Base-by-base conservation (phyloP, 495 filamentous ascomycete genomes). In the Penicillium turbatum region DNA sequence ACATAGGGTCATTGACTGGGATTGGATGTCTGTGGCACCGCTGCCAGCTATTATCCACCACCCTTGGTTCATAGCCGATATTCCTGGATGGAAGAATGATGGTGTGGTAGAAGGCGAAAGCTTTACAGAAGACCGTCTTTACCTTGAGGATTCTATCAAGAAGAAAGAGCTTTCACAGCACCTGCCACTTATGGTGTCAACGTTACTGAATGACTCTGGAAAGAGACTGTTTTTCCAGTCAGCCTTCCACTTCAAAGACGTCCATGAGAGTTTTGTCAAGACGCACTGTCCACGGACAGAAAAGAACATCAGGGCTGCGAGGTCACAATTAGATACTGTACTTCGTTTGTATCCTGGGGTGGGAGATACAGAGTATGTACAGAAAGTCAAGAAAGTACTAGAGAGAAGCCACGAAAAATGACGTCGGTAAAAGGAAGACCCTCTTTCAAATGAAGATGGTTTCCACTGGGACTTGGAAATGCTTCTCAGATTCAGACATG, bases 1-100 rank as follows among this genome's bases (percentile, higher is more conserved):
- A 35, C 29, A 55, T 38, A 62, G 59, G 47, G 52, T 62, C 10
- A 56, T 59, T 47, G 59, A 62, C 26, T 59, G 59, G 59, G 48
- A 46, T 27, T 56, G 48, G 47, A 46, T 56, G 15, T 47, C 3
- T 35, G 19, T 27, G 10, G 47, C 54, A 15, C 47, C 47, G 5
- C 44, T 56, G 9, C 54, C 54, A 27, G 48, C 54, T 5, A 29
- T 56, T 21, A 56, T 56, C 5, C 47, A 56, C 17, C 47, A 51
- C 6, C 54, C 54, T 21, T 56, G 54, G 54, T 56, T 56, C n/a
- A 46, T 56, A 17, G 47, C 54, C 39, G 54, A 56, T 19, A 41
- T 56, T n/a, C 47, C 54, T 8, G 48, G 54, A 40, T 56, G 47
- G 54, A 34, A 46, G 12, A 51, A 56, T 47, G 40, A 32, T 12